Evolutionary conservation across 768 basidiomycete genomes (phyloP).

Genomic region (Leucocoprinus birnbaumii): DNA sequence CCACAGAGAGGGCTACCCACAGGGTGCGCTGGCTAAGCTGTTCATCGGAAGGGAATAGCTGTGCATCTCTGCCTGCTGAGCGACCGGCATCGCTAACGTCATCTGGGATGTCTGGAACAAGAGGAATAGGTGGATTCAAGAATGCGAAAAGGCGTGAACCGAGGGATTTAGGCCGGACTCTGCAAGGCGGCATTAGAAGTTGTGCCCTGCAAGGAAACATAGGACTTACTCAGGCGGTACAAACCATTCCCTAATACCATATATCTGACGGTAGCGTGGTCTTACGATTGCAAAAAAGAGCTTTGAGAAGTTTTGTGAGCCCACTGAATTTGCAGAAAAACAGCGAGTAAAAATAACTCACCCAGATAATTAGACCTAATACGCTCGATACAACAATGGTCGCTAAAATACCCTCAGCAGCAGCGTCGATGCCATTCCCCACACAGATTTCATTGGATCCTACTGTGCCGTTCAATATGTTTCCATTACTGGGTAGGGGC

Average conservation of each 20-base stretch:
- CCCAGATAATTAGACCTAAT: conserved; percentile 69
- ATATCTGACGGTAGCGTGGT: conserved; percentile 70
- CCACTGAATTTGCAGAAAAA: conserved; percentile 9
- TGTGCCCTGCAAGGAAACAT: not conserved
- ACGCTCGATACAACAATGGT: conserved; percentile 53
- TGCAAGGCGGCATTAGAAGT: conserved; percentile 22
- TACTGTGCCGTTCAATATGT: conserved; percentile 16
- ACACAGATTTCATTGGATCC: conserved; percentile 46
- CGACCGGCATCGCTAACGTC: conserved; percentile 56
- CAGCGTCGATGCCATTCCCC: conserved; percentile 62
- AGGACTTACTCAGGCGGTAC: conserved; percentile 59
- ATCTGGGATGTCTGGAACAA: conserved; percentile 55
- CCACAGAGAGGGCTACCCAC: conserved; percentile 63
- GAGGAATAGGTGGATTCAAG: conserved; percentile 65
- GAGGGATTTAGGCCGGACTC: conserved; percentile 63
- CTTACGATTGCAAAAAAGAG: conserved; percentile 64
- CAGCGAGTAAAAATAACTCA: conserved; percentile 29
- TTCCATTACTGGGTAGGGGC: conserved; percentile 21
- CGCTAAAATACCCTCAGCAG: conserved; percentile 58
- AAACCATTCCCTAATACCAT: conserved; percentile 77
- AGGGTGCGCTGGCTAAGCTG: conserved; percentile 69
- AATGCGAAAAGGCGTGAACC: conserved; percentile 62
- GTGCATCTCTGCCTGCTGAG: conserved; percentile 45
- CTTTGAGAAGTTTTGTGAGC: conserved; percentile 33
- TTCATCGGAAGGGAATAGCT: conserved; percentile 72